Evolutionary conservation across 2,329 filamentous ascomycete genomes (phyloP).

Genomic region (Laburnicola sp.): DNA sequence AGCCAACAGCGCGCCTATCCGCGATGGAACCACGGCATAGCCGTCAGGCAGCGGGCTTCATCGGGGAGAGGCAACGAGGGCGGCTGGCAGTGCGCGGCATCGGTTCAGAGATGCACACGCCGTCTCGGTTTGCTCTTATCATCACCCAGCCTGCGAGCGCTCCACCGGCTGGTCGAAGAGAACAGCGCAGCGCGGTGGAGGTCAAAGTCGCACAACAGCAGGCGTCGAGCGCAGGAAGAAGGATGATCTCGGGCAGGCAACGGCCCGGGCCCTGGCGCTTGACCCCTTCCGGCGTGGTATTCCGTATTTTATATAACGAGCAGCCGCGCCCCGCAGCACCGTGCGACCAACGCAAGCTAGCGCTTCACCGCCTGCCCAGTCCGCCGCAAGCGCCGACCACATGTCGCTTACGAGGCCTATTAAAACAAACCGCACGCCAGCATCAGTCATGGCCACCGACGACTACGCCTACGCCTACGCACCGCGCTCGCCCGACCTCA

Average conservation of each 20-base stretch:
- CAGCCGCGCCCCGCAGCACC: too few species aligned
- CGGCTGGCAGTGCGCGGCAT: conserved; percentile 12
- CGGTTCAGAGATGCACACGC: conserved; percentile 14
- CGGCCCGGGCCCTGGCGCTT: too few species aligned
- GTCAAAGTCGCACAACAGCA: too few species aligned
- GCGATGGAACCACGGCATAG: conserved; percentile 26
- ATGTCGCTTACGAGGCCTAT: conserved; percentile 25
- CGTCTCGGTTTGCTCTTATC: conserved; percentile 42
- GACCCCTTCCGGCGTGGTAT: too few species aligned
- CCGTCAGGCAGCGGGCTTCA: conserved; percentile 31
- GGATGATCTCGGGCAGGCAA: too few species aligned
- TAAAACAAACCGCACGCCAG: conserved; percentile 16
- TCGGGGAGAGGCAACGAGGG: conserved; percentile 16
- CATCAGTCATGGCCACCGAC: conserved; percentile 30
- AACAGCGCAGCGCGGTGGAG: not conserved
- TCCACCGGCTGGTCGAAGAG: not conserved
- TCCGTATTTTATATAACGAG: too few species aligned
- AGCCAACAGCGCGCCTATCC: conserved; percentile 1
- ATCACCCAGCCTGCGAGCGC: conserved; percentile 31
- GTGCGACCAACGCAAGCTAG: too few species aligned
- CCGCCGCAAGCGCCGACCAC: too few species aligned
- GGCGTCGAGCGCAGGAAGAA: too few species aligned
- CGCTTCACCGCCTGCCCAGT: too few species aligned
- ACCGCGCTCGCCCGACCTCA: conserved; percentile 53
- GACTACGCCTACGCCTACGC: conserved; percentile 40